These are phyloP conservation scores for Geotrichum candidum DNA, from an alignment of 1,139 yeast species.

Conservation along the genomic window DNA sequence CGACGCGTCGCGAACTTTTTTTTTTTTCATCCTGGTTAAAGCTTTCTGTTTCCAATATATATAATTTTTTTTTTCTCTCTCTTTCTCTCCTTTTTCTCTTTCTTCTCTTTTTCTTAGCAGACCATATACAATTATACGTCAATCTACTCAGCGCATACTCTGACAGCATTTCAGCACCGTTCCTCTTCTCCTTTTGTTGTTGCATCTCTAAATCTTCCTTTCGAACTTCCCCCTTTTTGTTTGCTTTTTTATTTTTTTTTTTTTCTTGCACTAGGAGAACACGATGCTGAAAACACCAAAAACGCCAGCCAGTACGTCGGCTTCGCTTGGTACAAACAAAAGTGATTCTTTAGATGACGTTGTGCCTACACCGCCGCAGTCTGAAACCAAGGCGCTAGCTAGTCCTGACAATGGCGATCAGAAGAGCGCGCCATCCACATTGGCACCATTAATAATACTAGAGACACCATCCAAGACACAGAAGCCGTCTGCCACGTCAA, in stretches of 20 bases:
- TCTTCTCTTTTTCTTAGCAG: not conserved
- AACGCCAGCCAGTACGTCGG: slow-evolving; percentile 2
- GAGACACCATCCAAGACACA: not conserved
- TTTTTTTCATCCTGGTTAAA: not conserved
- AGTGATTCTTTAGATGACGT: not conserved
- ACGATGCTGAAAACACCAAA: slow-evolving; percentile 3
- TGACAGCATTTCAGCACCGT: not conserved
- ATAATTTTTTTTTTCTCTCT: not conserved
- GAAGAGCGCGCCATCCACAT: not conserved
- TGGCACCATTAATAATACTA: not conserved
- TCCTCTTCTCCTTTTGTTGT: not conserved
- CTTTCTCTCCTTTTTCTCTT: not conserved
- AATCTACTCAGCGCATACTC: not conserved
- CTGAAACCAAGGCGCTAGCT: not conserved
- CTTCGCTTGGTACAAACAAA: not conserved
- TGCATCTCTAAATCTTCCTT: not conserved
- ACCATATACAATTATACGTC: not conserved
- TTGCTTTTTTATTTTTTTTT: not conserved
- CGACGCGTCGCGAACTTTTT: not conserved
- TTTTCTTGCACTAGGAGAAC: not conserved
- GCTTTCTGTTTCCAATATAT: not conserved
- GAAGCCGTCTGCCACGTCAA: not conserved
- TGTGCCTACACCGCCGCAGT: slow-evolving; percentile 4
- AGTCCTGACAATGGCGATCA: not conserved
- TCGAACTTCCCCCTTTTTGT: not conserved